Evolutionary conservation across 1,284 basidiomycete species (phyloP), one percentile per base, ranked within the genome.

Genomic region (Fistulinella cinereoalba): DNA sequence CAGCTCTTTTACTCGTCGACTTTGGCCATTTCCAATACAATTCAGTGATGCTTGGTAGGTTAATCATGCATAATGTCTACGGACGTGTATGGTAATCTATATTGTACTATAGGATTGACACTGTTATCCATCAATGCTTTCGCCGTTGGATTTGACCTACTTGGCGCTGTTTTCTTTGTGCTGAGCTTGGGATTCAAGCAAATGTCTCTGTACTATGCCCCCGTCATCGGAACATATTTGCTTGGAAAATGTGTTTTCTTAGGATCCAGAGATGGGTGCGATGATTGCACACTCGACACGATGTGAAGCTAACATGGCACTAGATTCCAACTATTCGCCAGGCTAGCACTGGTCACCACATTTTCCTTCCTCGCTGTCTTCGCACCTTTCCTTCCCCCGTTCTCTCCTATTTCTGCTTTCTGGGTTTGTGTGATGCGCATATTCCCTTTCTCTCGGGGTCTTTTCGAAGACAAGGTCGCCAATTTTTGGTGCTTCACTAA

Each of bases 401-500:
- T 67, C 27, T 53, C 62, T n/a, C 53, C 62, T 2, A 13, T 72
- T 15, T 68, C 69, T 15, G 58, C 66, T 32, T 71, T 88, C 46
- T 51, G 75, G n/a, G 80, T 85, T 52, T 81, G 89, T 3, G 71
- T 94, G 37, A 74, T 74, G 21, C 84, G 94, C 13, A 92, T 97
- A 54, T 97, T 97, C 64, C 94, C 94, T 0, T 89, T 97, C 62
- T 76, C 80, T 5, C 83, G 92, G 34, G 93, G 94, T 8, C 74
- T 97, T 6, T 97, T 97, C 58, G 94, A 97, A 65, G 94, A 97
- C 72, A 97, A 97, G 64, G 94, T 97, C 19, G 90, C 93, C 37
- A 97, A 97, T 64, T 89, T 96, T 60, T 97, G 94, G 89, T 97
- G 92, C 63, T 88, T 90, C 19, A 80, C 84, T n/a, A 91, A 94